Evolutionary conservation across 305 asterid species (phyloP), one percentile per base, ranked within the genome.

Genomic region (Fraxinus velutina): DNA sequence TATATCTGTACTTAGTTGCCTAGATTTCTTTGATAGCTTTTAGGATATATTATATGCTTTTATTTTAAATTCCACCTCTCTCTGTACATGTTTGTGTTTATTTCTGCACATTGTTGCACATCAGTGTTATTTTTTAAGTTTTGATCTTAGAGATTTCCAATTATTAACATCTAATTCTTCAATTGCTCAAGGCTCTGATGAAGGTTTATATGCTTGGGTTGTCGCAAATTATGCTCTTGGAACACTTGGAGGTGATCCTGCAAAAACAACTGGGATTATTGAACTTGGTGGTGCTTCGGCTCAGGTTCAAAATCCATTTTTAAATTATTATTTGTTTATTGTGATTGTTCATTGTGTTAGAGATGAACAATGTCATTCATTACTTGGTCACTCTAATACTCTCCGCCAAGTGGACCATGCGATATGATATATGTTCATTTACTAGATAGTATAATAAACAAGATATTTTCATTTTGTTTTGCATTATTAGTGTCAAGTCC

Each of bases 251-350:
- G 91, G 89, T 17, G 93, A 93, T 85, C 98, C 99, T 72, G 82
- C 80, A 64, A 89, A 90, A 85, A 94, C 99, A 79, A 93, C 97
- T 76, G 98, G 99, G 33, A 94, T 96, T 80, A 92, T 96, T 88
- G 98, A 96, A 88, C 99, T 96, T 83, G 99, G 98, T 78, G 99
- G 99, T 76, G 98, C 99, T 60, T 96, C 98, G 76, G 97, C 95
- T 79, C 99, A 96, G 99, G 99, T 96, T 87, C 55, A 47, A 64
- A 77, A 85, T 80, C 30, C 2, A 6, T 64, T 79, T 75, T 83
- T 71, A 77, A 15, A 60, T 17, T 47, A 24, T 80, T 79, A 32
- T 64, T 64, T 64, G 73, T 64, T 24, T 22, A 64, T 64, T 64
- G 34, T 24, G 34, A 22, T 3, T 57, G 13, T 57, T 57, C 13